Conservation (phyloP, 75 land plant species). For the Cupressus sempervirens region DNA sequence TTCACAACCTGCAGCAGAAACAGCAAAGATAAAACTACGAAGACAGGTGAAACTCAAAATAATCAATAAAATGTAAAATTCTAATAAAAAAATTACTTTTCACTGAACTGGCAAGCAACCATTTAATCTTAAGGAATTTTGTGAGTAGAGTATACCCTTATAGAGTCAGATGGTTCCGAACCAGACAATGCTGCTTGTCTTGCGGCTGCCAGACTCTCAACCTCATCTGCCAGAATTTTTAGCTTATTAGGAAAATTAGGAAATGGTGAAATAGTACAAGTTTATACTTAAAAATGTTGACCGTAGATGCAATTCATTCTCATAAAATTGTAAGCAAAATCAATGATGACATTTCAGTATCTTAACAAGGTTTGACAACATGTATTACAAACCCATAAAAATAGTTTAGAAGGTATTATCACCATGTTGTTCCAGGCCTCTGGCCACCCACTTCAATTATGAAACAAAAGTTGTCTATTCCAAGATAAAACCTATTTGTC, state of each 20-base stretch:
- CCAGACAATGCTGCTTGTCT: slow-evolving; percentile 92
- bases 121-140: neutral
- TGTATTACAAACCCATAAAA: neutral
- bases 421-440: neutral
- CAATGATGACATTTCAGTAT: neutral
- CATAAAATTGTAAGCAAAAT: neutral
- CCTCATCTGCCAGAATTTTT: slow-evolving; percentile 64
- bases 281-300: neutral
- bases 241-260: neutral
- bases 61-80: slow-evolving; percentile 2
- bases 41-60: neutral
- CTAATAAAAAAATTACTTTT: neutral
- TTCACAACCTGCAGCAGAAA: slow-evolving; percentile 71
- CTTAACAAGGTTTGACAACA: neutral
- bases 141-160: slow-evolving; percentile 45
- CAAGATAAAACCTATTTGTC: neutral
- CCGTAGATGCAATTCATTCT: neutral
- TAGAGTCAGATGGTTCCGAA: slow-evolving; percentile 94
- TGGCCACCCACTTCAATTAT: neutral
- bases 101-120: neutral
- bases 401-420: no score
- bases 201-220: slow-evolving; percentile 96
- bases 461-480: neutral
- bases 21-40: slow-evolving; percentile 3
- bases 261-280: neutral